Base-by-base conservation (phyloP, 2,329 filamentous ascomycete species). In the Cladophialophora chaetospira region DNA sequence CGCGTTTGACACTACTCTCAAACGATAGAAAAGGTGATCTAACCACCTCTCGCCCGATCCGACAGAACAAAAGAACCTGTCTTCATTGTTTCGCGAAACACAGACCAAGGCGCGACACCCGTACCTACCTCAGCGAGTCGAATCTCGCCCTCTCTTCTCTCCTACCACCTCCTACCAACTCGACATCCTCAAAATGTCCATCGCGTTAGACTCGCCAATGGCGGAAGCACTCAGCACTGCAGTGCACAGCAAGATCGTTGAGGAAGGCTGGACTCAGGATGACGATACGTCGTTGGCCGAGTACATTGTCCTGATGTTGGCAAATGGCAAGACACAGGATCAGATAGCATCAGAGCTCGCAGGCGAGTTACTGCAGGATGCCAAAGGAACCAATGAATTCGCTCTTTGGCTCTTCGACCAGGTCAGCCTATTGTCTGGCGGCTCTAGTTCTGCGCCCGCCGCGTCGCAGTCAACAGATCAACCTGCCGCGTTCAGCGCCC, bases 271-370 rank as follows among this genome's bases (percentile, higher is more conserved):
- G 93, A 91, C 86, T 61, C 86, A 88, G 26, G 88, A 87, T 60
- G 84, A 85, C 68, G 91, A 93, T 72, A 87, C 87, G 21, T 89
- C 91, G 33, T 83, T 99, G 58, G 88, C 91, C 58, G 94, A 99
- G 76, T 99, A 97, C 76, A 94, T 99, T 65, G 88, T 97, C 57
- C 84, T 97, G 62, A 97, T 97, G 93, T 83, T 99, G 28, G 90
- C 90, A 61, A 97, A 97, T 75, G 91, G 92, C 67, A 97, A 96
- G 74, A 91, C 88, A 3, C 88, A 96, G 71, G 86, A 92, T 48
- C 88, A 97, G 71, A 93, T 99, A 64, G 88, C 91, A 8, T 79
- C 84, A 40, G 94, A 99, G 71, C 84, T 99, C 11, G 88, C 92
- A 1, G 88, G 87, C 63, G 94, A 99, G 67, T 82, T 99, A 38